Percentiles rank a stretch among this genome's conserved stretches.
These are phyloP conservation scores for Moesziomyces antarcticus DNA, from an alignment of 1,284 basidiomycete species.

Conservation along the genomic window DNA sequence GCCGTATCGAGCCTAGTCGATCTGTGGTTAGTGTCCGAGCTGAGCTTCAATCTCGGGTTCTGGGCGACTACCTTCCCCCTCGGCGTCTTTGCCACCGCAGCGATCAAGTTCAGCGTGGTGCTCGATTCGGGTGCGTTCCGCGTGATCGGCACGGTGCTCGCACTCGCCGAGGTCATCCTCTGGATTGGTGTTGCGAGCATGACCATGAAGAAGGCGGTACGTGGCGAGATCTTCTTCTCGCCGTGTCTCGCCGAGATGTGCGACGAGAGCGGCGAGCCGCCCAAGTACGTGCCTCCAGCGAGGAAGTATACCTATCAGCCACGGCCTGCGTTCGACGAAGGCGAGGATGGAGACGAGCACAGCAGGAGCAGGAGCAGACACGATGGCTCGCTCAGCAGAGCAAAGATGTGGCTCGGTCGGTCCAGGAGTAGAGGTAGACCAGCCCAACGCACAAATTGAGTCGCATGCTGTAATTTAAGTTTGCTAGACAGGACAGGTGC, in stretches of 20 bases:
- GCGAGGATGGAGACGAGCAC: not conserved
- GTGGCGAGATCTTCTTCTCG: constrained; percentile 48
- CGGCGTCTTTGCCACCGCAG: constrained; percentile 50
- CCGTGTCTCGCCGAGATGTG: constrained; percentile 54
- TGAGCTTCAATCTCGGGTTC: constrained; percentile 61
- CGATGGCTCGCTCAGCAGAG: no score
- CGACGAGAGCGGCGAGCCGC: constrained; percentile 38
- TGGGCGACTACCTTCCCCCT: constrained; percentile 59
- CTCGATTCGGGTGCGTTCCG: constrained; percentile 51
- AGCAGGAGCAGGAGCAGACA: constrained; percentile 9
- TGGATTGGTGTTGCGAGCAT: constrained; percentile 42
- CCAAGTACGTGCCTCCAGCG: constrained; percentile 34
- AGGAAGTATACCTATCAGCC: constrained; percentile 50
- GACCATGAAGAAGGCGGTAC: constrained; percentile 30
- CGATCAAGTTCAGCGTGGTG: constrained; percentile 49
- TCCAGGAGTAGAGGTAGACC: no score
- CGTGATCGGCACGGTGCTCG: constrained; percentile 46
- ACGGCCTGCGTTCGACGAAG: constrained; percentile 10
- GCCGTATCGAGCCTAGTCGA: constrained; percentile 64
- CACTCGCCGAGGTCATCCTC: constrained; percentile 42
- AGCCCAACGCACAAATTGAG: no score
- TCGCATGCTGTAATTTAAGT: no score
- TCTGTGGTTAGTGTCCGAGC: constrained; percentile 42
- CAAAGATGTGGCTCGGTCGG: no score
- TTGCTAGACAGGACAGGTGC: no score